Percentiles rank a stretch among this genome's conserved stretches.
phyloP scores from a whole-genome alignment of 352 stramenopile species.

The Phytophthora citrophthora region DNA sequence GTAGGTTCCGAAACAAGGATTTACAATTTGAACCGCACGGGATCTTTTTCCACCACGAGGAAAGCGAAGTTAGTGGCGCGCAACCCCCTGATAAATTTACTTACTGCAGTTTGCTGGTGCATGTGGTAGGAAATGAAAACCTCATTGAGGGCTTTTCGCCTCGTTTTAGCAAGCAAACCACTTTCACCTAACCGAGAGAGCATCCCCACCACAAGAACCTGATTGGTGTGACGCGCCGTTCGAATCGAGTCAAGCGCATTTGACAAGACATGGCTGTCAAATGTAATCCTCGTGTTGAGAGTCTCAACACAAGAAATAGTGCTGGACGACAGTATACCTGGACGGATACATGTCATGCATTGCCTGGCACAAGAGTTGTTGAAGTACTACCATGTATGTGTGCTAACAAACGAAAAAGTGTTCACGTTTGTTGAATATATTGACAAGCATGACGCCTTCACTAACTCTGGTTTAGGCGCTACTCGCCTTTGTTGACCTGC shows the following conservation, averaged over 20 bases:
- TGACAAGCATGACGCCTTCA: conserved; percentile 16
- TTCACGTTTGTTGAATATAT: conserved; percentile 29
- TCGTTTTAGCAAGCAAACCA: neutral
- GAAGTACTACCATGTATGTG: neutral
- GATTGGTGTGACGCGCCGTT: conserved; percentile 13
- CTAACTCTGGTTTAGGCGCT: conserved; percentile 7
- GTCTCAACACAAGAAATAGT: conserved; percentile 15
- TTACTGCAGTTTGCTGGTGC: too few species aligned
- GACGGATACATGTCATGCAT: too few species aligned
- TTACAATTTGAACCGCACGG: too few species aligned
- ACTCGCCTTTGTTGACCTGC: conserved; percentile 17
- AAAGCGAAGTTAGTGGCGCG: too few species aligned
- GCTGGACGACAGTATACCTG: neutral
- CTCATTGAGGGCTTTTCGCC: too few species aligned
- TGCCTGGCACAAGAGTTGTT: neutral
- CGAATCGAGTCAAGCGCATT: too few species aligned
- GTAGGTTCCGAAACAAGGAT: too few species aligned
- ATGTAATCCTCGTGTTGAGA: too few species aligned
- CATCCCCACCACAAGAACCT: conserved; percentile 16
- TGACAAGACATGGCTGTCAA: too few species aligned
- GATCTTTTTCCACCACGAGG: too few species aligned
- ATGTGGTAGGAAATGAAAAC: too few species aligned
- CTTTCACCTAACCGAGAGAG: conserved; percentile 10
- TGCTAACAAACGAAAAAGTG: conserved; percentile 4
- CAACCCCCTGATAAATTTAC: too few species aligned